A percentile compares a stretch with the other conserved stretches of the same genome.
Conservation (phyloP, 352 stramenopile genomes). For the Peronospora belbahrii region DNA sequence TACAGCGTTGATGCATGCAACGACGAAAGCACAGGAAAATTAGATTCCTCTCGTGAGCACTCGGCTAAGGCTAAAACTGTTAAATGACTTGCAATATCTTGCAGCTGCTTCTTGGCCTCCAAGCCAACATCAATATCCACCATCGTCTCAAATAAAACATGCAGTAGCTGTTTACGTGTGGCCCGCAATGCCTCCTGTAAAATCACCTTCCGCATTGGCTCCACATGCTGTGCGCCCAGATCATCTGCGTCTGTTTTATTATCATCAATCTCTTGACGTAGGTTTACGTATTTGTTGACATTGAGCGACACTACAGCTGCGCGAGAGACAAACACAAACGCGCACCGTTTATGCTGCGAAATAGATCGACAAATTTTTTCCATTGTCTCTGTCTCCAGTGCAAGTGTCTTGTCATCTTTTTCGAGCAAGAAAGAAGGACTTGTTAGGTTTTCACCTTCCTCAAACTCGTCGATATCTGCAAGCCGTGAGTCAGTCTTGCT, state of each 20-base stretch:
- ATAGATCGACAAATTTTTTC: conserved; percentile 55
- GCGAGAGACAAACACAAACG: conserved; percentile 65
- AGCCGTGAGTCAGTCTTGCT: conserved; percentile 55
- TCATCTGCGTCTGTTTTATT: conserved; percentile 5
- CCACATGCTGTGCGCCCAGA: conserved; percentile 13
- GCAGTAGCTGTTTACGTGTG: conserved; percentile 45
- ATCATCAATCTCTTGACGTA: conserved; percentile 13
- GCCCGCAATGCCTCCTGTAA: conserved; percentile 43
- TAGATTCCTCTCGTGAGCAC: conserved; percentile 46
- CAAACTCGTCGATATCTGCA: conserved; percentile 56
- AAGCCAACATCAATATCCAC: conserved; percentile 66
- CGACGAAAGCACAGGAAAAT: conserved; percentile 65
- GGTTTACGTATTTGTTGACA: conserved; percentile 27
- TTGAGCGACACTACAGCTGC: conserved; percentile 48
- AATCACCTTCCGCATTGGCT: conserved; percentile 38
- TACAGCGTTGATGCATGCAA: conserved; percentile 68
- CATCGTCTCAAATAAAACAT: conserved; percentile 62
- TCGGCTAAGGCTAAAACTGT: conserved; percentile 38
- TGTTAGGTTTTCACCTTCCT: conserved; percentile 38
- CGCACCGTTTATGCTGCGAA: conserved; percentile 64
- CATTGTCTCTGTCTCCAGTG: conserved; percentile 62
- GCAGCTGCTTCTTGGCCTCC: conserved; percentile 48
- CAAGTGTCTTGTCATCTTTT: conserved; percentile 81
- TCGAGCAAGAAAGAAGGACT: conserved; percentile 51
- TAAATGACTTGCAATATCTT: conserved; percentile 49